Conservation (phyloP, 345 rosid species). For the thale cress (Arabidopsis thaliana) region TAIR10.1 NC_003076.8:7111001-7111500, state of each 20-base stretch:
- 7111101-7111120: constrained; percentile 16
- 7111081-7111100: background rate
- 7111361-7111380: constrained; percentile 13
- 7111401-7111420: no score
- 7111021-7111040: constrained; percentile 5
- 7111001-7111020: constrained; percentile 10
- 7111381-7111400: background rate
- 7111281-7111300: constrained; percentile 35
- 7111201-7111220: constrained; percentile 16
- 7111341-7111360: constrained; percentile 29
- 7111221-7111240: constrained; percentile 27
- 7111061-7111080: background rate
- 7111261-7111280: constrained; percentile 11
- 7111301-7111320: constrained; percentile 15
- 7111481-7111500: no score
- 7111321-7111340: constrained; percentile 4
- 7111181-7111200: constrained; percentile 32
- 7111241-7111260: constrained; percentile 27
- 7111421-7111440: no score
- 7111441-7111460: no score
- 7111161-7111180: constrained; percentile 25
- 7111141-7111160: background rate
- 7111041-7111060: constrained; percentile 1
- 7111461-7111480: no score
- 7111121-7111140: background rate